Evolutionary conservation across 345 rosid species (phyloP).

Genomic region (Euphorbia pulcherrima): DNA sequence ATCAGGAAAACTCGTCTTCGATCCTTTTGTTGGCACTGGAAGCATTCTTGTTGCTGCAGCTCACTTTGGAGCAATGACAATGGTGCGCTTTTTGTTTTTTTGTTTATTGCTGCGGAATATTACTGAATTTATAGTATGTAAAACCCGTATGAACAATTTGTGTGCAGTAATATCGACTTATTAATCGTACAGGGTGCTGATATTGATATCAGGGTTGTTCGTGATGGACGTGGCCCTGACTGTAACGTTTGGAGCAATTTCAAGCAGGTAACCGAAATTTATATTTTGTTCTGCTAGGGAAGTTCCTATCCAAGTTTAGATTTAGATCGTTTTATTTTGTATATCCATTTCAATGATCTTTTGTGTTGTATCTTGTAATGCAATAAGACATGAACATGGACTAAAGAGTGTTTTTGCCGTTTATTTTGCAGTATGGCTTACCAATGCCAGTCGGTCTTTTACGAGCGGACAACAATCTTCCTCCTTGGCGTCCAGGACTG

Average conservation of each 20-base stretch:
- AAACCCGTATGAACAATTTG: slow-evolving; percentile 9
- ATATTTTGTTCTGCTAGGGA: too few relatives aligned
- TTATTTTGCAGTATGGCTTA: slow-evolving; percentile 67
- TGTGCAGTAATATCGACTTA: slow-evolving; percentile 16
- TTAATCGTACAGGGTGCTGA: slow-evolving; percentile 75
- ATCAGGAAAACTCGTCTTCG: slow-evolving; percentile 80
- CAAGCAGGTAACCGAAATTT: too few relatives aligned
- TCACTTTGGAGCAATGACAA: slow-evolving; percentile 84
- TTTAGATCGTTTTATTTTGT: too few relatives aligned
- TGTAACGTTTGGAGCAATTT: slow-evolving; percentile 98
- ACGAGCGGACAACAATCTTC: slow-evolving; percentile 90
- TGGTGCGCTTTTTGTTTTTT: slow-evolving; percentile 40
- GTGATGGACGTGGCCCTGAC: slow-evolving; percentile 96
- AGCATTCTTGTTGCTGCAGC: slow-evolving; percentile 94
- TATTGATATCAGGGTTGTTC: slow-evolving; percentile 90
- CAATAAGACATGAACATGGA: too few relatives aligned
- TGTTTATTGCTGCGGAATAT: too few relatives aligned
- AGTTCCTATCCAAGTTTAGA: too few relatives aligned
- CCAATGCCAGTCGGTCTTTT: slow-evolving; percentile 75
- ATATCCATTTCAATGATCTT: too few relatives aligned
- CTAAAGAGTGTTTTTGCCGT: too few relatives aligned
- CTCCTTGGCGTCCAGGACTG: slow-evolving; percentile 88
- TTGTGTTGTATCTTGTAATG: too few relatives aligned
- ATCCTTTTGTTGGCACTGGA: slow-evolving; percentile 96
- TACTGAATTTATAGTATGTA: background rate